These are phyloP conservation scores for Emydomyces testavorans DNA, from an alignment of 2,329 filamentous ascomycete species.

Conservation along the genomic window DNA sequence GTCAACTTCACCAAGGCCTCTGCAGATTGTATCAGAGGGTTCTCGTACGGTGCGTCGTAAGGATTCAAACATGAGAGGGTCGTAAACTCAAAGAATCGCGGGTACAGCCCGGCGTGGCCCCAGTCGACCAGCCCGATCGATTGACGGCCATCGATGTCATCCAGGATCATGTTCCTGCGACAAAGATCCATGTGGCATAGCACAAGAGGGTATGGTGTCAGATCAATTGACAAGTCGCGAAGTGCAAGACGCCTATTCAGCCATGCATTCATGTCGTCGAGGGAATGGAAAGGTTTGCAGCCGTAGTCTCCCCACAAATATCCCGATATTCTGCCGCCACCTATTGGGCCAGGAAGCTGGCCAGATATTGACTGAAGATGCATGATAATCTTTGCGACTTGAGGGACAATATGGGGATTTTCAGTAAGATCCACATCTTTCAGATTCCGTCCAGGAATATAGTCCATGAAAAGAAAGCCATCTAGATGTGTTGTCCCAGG, in stretches of 20 bases:
- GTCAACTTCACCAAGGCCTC: constrained; percentile 16
- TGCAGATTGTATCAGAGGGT: constrained; percentile 14
- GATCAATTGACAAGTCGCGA: constrained; percentile 17
- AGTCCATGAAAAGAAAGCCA: constrained; percentile 22
- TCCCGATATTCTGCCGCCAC: constrained; percentile 14
- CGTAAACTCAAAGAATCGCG: constrained; percentile 19
- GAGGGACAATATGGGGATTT: constrained; percentile 13
- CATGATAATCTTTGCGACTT: constrained; percentile 15
- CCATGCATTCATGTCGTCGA: constrained; percentile 13
- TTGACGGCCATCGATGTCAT: constrained; percentile 17
- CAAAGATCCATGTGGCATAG: constrained; percentile 22
- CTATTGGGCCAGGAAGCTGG: constrained; percentile 17
- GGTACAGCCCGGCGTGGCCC: constrained; percentile 20
- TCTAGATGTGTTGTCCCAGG: constrained; percentile 7
- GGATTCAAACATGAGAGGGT: constrained; percentile 15
- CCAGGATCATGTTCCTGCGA: constrained; percentile 22
- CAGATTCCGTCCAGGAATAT: constrained; percentile 17
- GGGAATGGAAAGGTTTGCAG: constrained; percentile 11
- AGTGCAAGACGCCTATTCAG: constrained; percentile 14
- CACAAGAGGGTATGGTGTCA: constrained; percentile 19
- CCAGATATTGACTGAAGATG: constrained; percentile 14
- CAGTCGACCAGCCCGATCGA: constrained; percentile 22
- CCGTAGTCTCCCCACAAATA: constrained; percentile 20
- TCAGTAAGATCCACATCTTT: constrained; percentile 14
- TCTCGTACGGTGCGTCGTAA: constrained; percentile 17